Base-by-base conservation (phyloP, 1,284 basidiomycete species). In the Lentinula novae-zelandiae region DNA sequence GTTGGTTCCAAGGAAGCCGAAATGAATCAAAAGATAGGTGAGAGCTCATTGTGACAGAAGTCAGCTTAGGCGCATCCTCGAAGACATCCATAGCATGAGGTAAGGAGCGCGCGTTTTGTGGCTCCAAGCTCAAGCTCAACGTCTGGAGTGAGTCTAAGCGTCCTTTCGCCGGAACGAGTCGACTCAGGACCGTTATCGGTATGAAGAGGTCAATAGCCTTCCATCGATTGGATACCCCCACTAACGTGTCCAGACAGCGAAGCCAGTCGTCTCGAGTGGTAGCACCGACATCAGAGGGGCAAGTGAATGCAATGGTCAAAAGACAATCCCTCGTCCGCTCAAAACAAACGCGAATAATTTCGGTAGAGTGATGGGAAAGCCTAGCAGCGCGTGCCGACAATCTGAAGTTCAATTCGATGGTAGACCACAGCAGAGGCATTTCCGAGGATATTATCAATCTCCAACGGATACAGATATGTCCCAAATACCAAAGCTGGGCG, bases 81-180 rank as follows among this genome's bases (percentile, higher is more conserved):
- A 53, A 53, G 10, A 53, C 33, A 22, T 53, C 51, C n/a, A 53
- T 5, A 10, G 12, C 9, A 34, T 38, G 51, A 12, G 51, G 51
- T 34, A 53, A 20, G 2, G 51, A 53, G 13, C n/a, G 51, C 12
- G 34, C 51, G n/a, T 53, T 53, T 17, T 7, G 33, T 9, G 51
- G 51, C 33, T 53, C 51, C 51, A 53, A 39, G 51, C 34, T 53
- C 51, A 53, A 15, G 27, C 39, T 36, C 51, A 53, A 53, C 34
- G 31, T 34, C 51, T 53, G 34, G 51, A 53, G 51, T 5, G n/a
- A 10, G 5, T 13, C 13, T 10, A 53, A 20, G 7, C 17, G 51
- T 7, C 51, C 51, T 20, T 53, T 53, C 3, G 36, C 51, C 9
- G 51, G 36, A 13, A 34, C 12, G 17, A 53, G 36, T 20, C 33